These are phyloP conservation scores for Thraustochytrium sp. DNA, from an alignment of 352 stramenopile genomes.

Conservation along the genomic window DNA sequence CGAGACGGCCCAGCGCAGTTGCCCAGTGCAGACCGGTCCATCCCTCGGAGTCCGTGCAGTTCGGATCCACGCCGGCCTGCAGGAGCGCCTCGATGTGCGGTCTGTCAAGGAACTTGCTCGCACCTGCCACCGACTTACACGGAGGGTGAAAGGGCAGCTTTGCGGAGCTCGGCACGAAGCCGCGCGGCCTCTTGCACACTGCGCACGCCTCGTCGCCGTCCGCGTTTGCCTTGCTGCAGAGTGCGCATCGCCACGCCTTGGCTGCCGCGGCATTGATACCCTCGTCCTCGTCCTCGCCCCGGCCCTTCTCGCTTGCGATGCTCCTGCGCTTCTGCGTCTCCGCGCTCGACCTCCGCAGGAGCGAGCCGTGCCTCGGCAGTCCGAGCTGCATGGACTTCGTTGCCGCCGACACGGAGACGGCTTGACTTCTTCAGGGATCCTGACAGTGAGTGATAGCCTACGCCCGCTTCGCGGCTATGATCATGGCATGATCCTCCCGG, in stretches of 20 bases:
- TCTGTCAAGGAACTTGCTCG: not conserved
- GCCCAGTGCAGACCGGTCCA: slow-evolving; percentile 32
- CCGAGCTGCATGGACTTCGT: too few relatives aligned
- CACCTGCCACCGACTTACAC: not conserved
- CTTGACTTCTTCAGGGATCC: too few relatives aligned
- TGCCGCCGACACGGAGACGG: too few relatives aligned
- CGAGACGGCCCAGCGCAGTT: not conserved
- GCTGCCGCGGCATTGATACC: too few relatives aligned
- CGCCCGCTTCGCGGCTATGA: too few relatives aligned
- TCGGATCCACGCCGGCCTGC: not conserved
- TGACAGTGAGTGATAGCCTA: too few relatives aligned
- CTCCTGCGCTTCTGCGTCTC: too few relatives aligned
- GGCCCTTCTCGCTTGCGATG: not conserved
- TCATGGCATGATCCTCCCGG: too few relatives aligned
- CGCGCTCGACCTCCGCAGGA: too few relatives aligned
- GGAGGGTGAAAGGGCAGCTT: slow-evolving; percentile 12
- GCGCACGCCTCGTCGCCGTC: not conserved
- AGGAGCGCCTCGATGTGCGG: not conserved
- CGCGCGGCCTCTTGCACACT: not conserved
- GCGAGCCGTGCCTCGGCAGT: too few relatives aligned
- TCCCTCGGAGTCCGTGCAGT: not conserved
- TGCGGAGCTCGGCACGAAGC: not conserved
- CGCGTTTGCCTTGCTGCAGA: slow-evolving; percentile 11
- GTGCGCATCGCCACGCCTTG: not conserved
- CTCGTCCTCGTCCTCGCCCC: not conserved